Evolutionary conservation across 495 filamentous ascomycete species (phyloP).

Genomic region (Talaromyces thailandensis): DNA sequence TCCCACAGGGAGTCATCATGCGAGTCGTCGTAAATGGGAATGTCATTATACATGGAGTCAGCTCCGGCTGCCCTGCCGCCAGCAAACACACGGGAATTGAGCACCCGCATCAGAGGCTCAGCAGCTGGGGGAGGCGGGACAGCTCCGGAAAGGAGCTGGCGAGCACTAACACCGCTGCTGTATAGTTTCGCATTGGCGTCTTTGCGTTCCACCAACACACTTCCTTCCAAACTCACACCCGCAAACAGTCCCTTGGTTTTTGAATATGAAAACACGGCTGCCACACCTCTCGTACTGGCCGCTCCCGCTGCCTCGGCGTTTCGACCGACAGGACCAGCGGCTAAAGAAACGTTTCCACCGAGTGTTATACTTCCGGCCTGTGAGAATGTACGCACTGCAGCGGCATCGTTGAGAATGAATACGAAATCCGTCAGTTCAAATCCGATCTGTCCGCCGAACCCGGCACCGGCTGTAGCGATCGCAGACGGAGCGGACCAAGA

Average conservation of each 20-base stretch:
- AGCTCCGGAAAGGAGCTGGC: slow-evolving; percentile 67
- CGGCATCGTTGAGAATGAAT: slow-evolving; percentile 92
- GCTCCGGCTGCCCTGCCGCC: slow-evolving; percentile 42
- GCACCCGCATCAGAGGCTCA: slow-evolving; percentile 70
- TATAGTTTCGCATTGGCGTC: slow-evolving; percentile 98
- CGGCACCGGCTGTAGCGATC: slow-evolving; percentile 82
- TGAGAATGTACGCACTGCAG: slow-evolving; percentile 88
- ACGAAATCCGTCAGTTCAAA: slow-evolving; percentile 98
- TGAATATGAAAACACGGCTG: slow-evolving; percentile 89
- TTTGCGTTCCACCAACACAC: slow-evolving; percentile 80
- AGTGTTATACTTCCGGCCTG: slow-evolving; percentile 85
- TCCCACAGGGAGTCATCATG: slow-evolving; percentile 95
- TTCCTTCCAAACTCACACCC: slow-evolving; percentile 88
- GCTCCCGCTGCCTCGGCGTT: slow-evolving; percentile 96
- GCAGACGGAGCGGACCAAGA: slow-evolving; percentile 91
- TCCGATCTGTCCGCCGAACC: slow-evolving; percentile 94
- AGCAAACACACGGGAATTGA: slow-evolving; percentile 76
- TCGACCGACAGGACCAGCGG: slow-evolving; percentile 84
- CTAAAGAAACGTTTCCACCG: slow-evolving; percentile 93
- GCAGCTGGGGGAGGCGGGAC: slow-evolving; percentile 74
- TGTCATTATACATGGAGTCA: slow-evolving; percentile 86
- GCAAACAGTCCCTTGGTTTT: slow-evolving; percentile 98
- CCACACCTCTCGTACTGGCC: slow-evolving; percentile 80
- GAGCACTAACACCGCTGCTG: slow-evolving; percentile 69
- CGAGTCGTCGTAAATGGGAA: slow-evolving; percentile 79